These are phyloP conservation scores for Plasmopara muralis DNA, from an alignment of 352 stramenopile species.

Conservation along the genomic window DNA sequence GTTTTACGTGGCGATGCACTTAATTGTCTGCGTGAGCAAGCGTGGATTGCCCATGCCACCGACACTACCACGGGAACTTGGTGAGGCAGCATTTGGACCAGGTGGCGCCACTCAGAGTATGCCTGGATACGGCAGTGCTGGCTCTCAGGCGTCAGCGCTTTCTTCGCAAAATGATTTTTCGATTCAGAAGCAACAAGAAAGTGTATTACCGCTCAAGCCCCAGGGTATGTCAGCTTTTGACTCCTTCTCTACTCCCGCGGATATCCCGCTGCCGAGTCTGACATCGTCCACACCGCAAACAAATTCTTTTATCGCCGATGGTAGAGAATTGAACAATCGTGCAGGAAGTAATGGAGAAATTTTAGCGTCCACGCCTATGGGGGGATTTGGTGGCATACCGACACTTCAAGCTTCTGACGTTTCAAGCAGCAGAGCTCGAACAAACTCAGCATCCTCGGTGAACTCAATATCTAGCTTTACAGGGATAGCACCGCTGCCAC, in stretches of 20 bases:
- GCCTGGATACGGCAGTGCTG: slow-evolving; percentile 6
- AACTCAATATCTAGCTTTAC: slow-evolving; percentile 37
- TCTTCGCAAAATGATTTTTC: slow-evolving; percentile 19
- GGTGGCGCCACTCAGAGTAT: slow-evolving; percentile 3
- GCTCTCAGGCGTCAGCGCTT: slow-evolving; percentile 10
- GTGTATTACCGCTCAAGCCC: slow-evolving; percentile 13
- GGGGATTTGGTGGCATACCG: slow-evolving; percentile 13
- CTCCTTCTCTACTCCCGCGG: slow-evolving; percentile 28
- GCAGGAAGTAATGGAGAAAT: slow-evolving; percentile 7
- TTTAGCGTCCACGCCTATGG: slow-evolving; percentile 9
- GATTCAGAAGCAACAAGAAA: slow-evolving; percentile 16
- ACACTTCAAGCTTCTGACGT: slow-evolving; percentile 8
- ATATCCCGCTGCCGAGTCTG: slow-evolving; percentile 28
- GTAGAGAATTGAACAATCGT: slow-evolving; percentile 5
- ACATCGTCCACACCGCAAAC: slow-evolving; percentile 15
- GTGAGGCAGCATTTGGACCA: slow-evolving; percentile 54
- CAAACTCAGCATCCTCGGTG: slow-evolving; percentile 36
- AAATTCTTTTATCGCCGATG: slow-evolving; percentile 18
- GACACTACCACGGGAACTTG: slow-evolving; percentile 61
- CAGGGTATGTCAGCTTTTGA: slow-evolving; percentile 61
- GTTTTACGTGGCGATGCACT: slow-evolving; percentile 95
- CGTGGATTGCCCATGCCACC: slow-evolving; percentile 68
- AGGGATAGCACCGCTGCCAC: slow-evolving; percentile 15
- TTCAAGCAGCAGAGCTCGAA: slow-evolving; percentile 22
- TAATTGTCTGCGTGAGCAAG: slow-evolving; percentile 94